Conservation (phyloP, 352 stramenopile species). For the Blastocystis hominis region DNA sequence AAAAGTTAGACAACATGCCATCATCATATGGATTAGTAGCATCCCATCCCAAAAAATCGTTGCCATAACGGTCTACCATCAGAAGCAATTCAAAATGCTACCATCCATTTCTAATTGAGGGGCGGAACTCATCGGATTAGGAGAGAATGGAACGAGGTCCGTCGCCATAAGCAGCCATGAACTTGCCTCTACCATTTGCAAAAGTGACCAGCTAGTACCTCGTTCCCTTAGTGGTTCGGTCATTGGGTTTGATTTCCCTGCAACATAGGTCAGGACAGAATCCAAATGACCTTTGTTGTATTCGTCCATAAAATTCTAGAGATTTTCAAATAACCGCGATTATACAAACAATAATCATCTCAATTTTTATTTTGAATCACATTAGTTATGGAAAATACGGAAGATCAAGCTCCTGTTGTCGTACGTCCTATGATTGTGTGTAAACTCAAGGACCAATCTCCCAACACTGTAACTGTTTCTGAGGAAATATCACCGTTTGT, state of each 20-base stretch:
- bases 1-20: conserved; percentile 51
- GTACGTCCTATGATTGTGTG: neutral
- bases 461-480: neutral
- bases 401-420: neutral
- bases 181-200: neutral
- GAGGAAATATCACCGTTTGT: too few species aligned
- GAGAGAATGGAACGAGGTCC: conserved; percentile 53
- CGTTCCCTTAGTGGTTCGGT: conserved; percentile 8
- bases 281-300: neutral
- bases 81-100: neutral
- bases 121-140: neutral
- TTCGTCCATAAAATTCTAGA: neutral
- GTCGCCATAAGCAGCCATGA: conserved; percentile 56
- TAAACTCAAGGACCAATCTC: neutral
- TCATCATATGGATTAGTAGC: conserved; percentile 47
- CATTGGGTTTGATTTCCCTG: neutral
- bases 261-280: conserved; percentile 28
- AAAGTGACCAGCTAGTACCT: neutral
- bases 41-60: conserved; percentile 47
- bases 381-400: neutral
- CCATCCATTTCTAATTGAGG: neutral
- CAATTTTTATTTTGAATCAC: neutral
- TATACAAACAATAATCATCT: neutral
- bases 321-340: neutral
- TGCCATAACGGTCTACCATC: neutral